A percentile compares a stretch with the other conserved stretches of the same genome.
These are phyloP conservation scores for Dissophora ornata DNA, from an alignment of 192 early-diverging fungal genomes.

Conservation along the genomic window DNA sequence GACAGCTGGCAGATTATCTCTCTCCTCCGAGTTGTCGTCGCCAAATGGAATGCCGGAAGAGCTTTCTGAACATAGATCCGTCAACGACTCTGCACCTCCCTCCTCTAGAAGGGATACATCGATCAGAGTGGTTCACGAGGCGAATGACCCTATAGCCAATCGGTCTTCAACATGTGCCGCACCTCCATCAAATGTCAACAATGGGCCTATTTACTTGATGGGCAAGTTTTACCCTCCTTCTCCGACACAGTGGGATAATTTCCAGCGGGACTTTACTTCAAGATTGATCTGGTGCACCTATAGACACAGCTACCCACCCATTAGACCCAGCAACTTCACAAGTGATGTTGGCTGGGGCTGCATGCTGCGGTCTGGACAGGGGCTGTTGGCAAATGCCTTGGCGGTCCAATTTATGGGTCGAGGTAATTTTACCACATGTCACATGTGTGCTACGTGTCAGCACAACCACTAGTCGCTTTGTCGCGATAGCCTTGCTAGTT, in stretches of 20 bases:
- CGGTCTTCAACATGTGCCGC: slow-evolving; percentile 30
- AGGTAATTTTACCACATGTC: slow-evolving; percentile 58
- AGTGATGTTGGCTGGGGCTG: slow-evolving; percentile 96
- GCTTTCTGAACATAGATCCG: too few relatives aligned
- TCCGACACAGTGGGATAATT: slow-evolving; percentile 55
- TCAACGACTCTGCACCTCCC: too few relatives aligned
- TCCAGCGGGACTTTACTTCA: slow-evolving; percentile 83
- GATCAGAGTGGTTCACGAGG: slow-evolving; percentile 5
- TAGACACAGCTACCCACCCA: slow-evolving; percentile 86
- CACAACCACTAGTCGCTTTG: too few relatives aligned
- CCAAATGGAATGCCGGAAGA: neutral
- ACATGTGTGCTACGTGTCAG: too few relatives aligned
- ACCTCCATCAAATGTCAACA: slow-evolving; percentile 19
- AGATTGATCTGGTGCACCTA: slow-evolving; percentile 94
- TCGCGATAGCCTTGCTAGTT: too few relatives aligned
- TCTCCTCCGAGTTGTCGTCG: neutral
- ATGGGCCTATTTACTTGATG: slow-evolving; percentile 40
- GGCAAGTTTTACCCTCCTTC: slow-evolving; percentile 48
- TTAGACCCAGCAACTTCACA: slow-evolving; percentile 80
- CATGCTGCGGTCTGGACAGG: slow-evolving; percentile 96
- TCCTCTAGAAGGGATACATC: neutral
- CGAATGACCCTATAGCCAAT: slow-evolving; percentile 24
- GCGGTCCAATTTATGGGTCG: slow-evolving; percentile 81
- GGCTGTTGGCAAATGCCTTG: slow-evolving; percentile 87
- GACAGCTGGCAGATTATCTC: slow-evolving; percentile 4